Evolutionary conservation across 768 basidiomycete genomes (phyloP).

Genomic region (Russula vinacea): DNA sequence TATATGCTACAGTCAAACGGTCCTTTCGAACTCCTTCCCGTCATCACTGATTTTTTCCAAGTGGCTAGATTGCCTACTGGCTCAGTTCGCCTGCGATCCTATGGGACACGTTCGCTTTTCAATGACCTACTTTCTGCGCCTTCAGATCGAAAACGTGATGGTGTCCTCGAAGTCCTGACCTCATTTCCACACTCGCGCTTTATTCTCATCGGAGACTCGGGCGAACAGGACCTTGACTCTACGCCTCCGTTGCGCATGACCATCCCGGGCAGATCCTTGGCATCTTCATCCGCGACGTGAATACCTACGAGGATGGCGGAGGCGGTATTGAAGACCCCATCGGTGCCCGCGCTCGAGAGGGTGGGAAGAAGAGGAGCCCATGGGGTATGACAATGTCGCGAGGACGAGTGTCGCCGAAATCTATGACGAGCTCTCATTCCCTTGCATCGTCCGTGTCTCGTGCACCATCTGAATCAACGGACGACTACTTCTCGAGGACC

Average conservation of each 20-base stretch:
- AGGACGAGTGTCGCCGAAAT: conserved; percentile 13
- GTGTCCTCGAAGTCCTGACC: conserved; percentile 73
- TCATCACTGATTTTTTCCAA: conserved; percentile 34
- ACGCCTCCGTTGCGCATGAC: conserved; percentile 69
- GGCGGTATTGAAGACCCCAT: conserved; percentile 60
- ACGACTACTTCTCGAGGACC: conserved; percentile 2
- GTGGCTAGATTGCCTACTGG: conserved; percentile 40
- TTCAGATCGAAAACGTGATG: conserved; percentile 76
- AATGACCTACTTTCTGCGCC: conserved; percentile 79
- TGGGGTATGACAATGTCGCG: conserved; percentile 5
- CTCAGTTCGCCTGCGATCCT: conserved; percentile 79
- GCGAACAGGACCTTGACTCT: conserved; percentile 96
- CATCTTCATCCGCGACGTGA: conserved; percentile 81
- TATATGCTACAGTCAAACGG: conserved; percentile 65
- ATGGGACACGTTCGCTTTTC: conserved; percentile 79
- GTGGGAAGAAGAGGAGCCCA: conserved; percentile 6
- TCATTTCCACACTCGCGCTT: conserved; percentile 73
- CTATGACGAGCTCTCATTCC: conserved; percentile 3
- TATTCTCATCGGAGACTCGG: conserved; percentile 86
- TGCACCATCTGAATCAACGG: conserved; percentile 2
- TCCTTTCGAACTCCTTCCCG: conserved; percentile 78
- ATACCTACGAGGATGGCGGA: conserved; percentile 37
- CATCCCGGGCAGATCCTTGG: conserved; percentile 66
- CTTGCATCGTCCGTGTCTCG: conserved; percentile 10
- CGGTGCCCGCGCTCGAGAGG: conserved; percentile 37